phyloP scores from a whole-genome alignment of 176 grass and related monocot genomes.

The Phragmites australis region DNA sequence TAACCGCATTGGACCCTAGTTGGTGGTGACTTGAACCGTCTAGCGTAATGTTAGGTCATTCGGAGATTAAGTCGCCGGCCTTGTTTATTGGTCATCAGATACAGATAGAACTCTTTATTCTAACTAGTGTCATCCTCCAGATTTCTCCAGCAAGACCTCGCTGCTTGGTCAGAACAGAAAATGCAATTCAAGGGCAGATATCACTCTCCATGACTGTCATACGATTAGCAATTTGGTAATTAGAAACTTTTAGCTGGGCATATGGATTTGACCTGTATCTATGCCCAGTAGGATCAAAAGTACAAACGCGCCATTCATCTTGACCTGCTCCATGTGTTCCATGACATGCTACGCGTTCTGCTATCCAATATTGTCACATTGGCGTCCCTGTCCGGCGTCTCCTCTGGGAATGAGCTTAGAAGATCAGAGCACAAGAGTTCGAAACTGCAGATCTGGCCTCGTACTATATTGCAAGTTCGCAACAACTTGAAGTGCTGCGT shows the following conservation, averaged over 20 bases:
- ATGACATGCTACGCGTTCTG: background rate
- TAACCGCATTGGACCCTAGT: background rate
- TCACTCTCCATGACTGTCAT: slow-evolving; percentile 34
- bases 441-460: background rate
- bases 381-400: slow-evolving; percentile 42
- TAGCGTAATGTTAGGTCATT: background rate
- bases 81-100: background rate
- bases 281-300: slow-evolving; percentile 2
- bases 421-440: slow-evolving; percentile 9
- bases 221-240: slow-evolving; percentile 3
- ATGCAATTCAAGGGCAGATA: slow-evolving; percentile 26
- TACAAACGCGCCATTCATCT: slow-evolving; percentile 1
- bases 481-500: background rate
- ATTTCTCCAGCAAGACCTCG: slow-evolving; percentile 16
- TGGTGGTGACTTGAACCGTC: slow-evolving; percentile 12
- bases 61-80: background rate
- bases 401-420: slow-evolving; percentile 33
- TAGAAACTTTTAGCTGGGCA: background rate
- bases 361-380: background rate
- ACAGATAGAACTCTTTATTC: background rate
- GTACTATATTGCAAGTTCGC: background rate
- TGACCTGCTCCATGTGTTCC: slow-evolving; percentile 2
- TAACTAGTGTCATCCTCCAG: background rate
- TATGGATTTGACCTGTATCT: slow-evolving; percentile 1
- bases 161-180: slow-evolving; percentile 6